Percentiles rank a stretch among this genome's conserved stretches.
Conservation (phyloP, 257 asterid genomes). For the Cruciata laevipes region DNA sequence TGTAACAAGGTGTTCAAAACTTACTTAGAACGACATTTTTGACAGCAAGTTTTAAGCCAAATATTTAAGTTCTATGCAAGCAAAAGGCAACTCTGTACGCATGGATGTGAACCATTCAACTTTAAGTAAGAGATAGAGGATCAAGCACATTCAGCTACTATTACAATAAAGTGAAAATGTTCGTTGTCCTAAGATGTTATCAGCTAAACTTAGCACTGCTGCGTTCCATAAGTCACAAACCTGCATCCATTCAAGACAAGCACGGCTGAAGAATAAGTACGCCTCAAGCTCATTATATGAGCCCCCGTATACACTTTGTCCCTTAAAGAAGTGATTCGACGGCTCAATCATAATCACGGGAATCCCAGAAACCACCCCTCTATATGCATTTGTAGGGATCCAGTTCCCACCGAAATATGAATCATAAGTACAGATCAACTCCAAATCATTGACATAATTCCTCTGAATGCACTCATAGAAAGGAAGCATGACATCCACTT, state of each 20-base stretch:
- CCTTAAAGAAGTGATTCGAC: constrained; percentile 68
- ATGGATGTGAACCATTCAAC: constrained; percentile 1
- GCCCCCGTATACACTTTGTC: constrained; percentile 73
- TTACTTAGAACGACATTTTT: neutral
- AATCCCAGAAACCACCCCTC: constrained; percentile 57
- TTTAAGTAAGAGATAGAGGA: neutral
- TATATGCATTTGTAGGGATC: constrained; percentile 58
- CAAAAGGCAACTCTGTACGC: neutral
- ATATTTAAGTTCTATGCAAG: no score
- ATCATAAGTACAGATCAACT: constrained; percentile 39
- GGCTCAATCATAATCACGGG: constrained; percentile 64
- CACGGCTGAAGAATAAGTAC: constrained; percentile 78
- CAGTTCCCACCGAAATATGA: constrained; percentile 64
- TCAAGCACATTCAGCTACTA: neutral
- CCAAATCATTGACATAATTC: constrained; percentile 39
- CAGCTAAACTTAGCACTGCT: neutral
- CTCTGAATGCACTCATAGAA: constrained; percentile 75
- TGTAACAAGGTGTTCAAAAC: neutral
- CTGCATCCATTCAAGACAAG: constrained; percentile 97
- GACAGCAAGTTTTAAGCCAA: no score
- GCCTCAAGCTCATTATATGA: constrained; percentile 84
- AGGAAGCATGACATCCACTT: constrained; percentile 70
- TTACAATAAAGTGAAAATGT: neutral
- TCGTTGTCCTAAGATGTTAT: neutral
- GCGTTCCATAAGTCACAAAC: constrained; percentile 26